Evolutionary conservation across 1,139 yeast genomes (phyloP).

Genomic region (Arxiozyma slooffiae): DNA sequence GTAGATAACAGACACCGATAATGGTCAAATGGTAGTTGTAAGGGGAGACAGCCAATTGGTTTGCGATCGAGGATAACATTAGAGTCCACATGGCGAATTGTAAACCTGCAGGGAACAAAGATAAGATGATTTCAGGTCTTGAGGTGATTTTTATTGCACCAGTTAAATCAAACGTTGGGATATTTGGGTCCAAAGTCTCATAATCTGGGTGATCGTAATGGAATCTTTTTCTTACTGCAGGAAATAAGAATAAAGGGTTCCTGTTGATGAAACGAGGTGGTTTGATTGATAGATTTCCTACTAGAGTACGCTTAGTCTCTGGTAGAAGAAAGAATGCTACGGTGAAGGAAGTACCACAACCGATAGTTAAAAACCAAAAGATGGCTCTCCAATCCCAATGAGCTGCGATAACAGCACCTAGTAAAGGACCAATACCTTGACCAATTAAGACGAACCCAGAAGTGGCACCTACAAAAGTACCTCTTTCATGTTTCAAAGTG

Average conservation of each 20-base stretch:
- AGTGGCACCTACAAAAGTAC: conserved; percentile 52
- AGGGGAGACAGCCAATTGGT: conserved; percentile 36
- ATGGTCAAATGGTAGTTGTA: conserved; percentile 46
- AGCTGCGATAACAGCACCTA: conserved; percentile 59
- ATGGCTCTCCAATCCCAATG: conserved; percentile 66
- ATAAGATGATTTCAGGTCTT: conserved; percentile 32
- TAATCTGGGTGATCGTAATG: conserved; percentile 26
- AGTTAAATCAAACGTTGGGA: conserved; percentile 36
- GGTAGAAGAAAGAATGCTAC: conserved; percentile 40
- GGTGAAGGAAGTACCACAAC: conserved; percentile 39
- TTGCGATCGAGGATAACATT: conserved; percentile 53
- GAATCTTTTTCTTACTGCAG: conserved; percentile 16
- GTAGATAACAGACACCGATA: conserved; percentile 55
- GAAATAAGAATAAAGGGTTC: conserved; percentile 37
- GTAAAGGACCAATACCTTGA: conserved; percentile 65
- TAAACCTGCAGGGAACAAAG: conserved; percentile 50
- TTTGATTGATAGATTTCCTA: conserved; percentile 52
- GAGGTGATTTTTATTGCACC: conserved; percentile 33
- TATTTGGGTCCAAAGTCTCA: conserved; percentile 26
- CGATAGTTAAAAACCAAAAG: conserved; percentile 63
- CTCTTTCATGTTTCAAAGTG: conserved; percentile 52
- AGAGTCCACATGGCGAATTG: conserved; percentile 64
- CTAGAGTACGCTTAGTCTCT: conserved; percentile 60
- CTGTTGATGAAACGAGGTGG: conserved; percentile 37
- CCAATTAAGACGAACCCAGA: conserved; percentile 60